Evolutionary conservation across 495 filamentous ascomycete genomes (phyloP).

Genomic region (Staphylotrichum tortipilum): DNA sequence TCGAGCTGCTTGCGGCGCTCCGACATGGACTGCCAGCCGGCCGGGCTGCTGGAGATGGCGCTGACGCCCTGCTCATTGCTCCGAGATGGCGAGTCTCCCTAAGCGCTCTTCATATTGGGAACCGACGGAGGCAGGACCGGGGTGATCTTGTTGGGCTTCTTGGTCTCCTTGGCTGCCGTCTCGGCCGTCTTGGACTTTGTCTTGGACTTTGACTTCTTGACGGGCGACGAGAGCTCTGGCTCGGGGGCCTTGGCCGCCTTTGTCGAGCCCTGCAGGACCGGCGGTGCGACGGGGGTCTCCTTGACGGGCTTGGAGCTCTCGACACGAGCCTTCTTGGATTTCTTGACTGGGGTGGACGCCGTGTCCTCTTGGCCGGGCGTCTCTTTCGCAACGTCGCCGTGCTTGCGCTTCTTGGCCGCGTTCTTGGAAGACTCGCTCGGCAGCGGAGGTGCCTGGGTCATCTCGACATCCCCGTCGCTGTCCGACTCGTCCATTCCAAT

Average conservation of each 20-base stretch:
- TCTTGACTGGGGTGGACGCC: constrained; percentile 15
- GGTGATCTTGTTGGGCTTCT: constrained; percentile 25
- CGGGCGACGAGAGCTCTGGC: background rate
- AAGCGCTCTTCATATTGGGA: constrained; percentile 26
- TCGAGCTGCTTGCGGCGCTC: constrained; percentile 1
- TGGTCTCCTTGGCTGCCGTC: background rate
- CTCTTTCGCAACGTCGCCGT: constrained; percentile 31
- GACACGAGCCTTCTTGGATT: constrained; percentile 24
- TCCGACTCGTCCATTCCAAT: constrained; percentile 19
- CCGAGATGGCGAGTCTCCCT: constrained; percentile 13
- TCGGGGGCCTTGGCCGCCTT: background rate
- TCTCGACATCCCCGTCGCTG: constrained; percentile 26
- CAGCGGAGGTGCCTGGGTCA: constrained; percentile 16
- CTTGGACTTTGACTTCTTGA: constrained; percentile 12
- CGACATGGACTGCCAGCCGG: constrained; percentile 11
- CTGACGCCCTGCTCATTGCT: background rate
- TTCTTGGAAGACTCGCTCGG: constrained; percentile 4
- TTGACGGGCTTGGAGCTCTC: constrained; percentile 12
- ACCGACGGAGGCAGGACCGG: constrained; percentile 29
- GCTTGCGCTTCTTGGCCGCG: constrained; percentile 38
- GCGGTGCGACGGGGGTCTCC: constrained; percentile 22
- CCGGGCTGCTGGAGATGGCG: background rate
- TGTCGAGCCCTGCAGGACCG: constrained; percentile 4
- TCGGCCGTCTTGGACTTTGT: constrained; percentile 14
- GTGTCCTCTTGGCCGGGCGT: constrained; percentile 16